Conservation (phyloP, 805 yeast genomes). For the Starmera amethionina region DNA sequence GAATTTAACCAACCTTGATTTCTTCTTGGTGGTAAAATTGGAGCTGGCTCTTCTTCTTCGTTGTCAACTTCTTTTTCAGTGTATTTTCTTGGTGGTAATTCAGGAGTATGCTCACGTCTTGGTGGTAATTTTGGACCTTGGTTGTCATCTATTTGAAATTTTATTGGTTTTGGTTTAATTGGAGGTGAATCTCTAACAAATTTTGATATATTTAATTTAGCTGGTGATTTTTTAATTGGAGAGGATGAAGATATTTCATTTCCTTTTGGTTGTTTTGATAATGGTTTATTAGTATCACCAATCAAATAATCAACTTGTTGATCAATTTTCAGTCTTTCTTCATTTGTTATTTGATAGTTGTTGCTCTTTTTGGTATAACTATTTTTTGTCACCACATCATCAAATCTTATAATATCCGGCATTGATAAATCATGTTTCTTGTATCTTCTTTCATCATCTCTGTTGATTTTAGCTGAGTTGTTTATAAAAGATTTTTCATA, state of each 20-base stretch:
- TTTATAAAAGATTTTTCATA: conserved; percentile 42
- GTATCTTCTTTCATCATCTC: conserved; percentile 1
- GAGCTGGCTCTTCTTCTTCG: too few species aligned
- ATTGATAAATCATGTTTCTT: conserved; percentile 6
- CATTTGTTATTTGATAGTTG: conserved; percentile 13
- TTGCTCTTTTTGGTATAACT: conserved; percentile 2
- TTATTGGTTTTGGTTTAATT: background rate
- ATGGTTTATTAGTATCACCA: conserved; percentile 3
- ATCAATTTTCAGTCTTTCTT: conserved; percentile 12
- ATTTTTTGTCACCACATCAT: conserved; percentile 10
- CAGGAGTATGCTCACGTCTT: background rate
- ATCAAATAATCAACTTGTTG: conserved; percentile 7
- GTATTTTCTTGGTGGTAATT: background rate
- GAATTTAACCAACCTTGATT: conserved; percentile 1
- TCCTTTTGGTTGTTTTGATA: background rate
- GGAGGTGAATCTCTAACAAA: background rate
- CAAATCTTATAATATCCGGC: conserved; percentile 16
- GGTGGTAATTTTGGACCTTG: background rate
- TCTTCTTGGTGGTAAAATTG: too few species aligned
- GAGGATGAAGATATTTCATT: background rate
- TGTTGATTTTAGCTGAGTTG: conserved; percentile 33
- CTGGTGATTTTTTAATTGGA: conserved; percentile 12
- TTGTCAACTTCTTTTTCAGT: background rate
- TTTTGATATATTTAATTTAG: conserved; percentile 6
- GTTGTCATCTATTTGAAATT: background rate